Evolutionary conservation across 83 land plant species (phyloP).

Genomic region (Isoetes engelmannii): DNA sequence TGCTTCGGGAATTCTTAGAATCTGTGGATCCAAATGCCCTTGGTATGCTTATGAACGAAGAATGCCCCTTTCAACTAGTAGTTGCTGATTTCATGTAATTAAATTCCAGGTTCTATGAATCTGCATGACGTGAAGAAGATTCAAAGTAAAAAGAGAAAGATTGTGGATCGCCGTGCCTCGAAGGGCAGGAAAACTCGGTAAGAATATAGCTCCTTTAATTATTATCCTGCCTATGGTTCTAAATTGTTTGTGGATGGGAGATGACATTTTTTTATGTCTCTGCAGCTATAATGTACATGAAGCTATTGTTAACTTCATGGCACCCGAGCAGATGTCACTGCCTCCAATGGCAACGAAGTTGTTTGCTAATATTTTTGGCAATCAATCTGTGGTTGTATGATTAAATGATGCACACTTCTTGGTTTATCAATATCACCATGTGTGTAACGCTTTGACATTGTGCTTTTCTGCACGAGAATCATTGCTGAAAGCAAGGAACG

Average conservation of each 20-base stretch:
- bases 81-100: conserved; percentile 2
- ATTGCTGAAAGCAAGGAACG: no score
- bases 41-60: conserved; percentile 36
- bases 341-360: conserved; percentile 73
- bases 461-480: no score
- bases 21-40: conserved; percentile 52
- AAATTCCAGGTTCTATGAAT: conserved; percentile 14
- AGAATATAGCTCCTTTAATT: no score
- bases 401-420: no score
- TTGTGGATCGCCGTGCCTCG: conserved; percentile 90
- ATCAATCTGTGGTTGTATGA: conserved; percentile 3
- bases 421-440: no score
- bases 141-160: conserved; percentile 65
- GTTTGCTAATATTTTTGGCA: conserved; percentile 69
- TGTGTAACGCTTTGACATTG: no score
- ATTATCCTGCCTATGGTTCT: background rate
- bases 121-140: conserved; percentile 26
- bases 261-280: background rate
- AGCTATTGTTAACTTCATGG: conserved; percentile 85
- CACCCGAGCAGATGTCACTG: conserved; percentile 57
- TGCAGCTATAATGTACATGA: conserved; percentile 83
- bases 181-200: conserved; percentile 93
- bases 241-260: background rate
- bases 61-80: background rate
- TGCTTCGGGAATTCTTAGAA: conserved; percentile 86